Conservation (phyloP, 148 eudicot genomes). For the Chenopodium formosanum region DNA sequence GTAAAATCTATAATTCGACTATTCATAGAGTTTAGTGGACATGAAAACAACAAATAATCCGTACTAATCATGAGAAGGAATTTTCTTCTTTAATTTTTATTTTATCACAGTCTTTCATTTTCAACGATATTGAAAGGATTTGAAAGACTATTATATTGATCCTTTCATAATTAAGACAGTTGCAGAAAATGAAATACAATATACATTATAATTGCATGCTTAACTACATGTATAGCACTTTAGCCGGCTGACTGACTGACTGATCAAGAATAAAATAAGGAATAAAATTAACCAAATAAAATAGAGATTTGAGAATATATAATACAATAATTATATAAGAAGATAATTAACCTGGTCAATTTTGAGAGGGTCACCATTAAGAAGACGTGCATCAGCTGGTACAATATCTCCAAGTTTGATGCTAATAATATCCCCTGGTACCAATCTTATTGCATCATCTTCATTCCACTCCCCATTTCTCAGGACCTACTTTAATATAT, state of each 20-base stretch:
- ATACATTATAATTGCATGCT: no score
- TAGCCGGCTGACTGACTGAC: no score
- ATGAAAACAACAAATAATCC: no score
- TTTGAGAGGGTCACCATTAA: conserved; percentile 75
- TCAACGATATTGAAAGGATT: not conserved
- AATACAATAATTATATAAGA: not conserved
- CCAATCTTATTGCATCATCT: conserved; percentile 58
- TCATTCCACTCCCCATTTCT: conserved; percentile 70
- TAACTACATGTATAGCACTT: not conserved
- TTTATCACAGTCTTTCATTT: not conserved
- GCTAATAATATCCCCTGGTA: conserved; percentile 77
- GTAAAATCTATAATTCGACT: no score
- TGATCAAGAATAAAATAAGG: no score
- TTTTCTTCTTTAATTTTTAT: no score
- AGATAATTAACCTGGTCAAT: conserved; percentile 61
- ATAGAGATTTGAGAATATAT: not conserved
- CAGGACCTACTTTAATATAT: conserved; percentile 37
- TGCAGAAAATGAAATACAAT: not conserved
- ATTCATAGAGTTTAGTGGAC: no score
- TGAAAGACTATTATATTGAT: not conserved
- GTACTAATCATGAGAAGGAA: no score
- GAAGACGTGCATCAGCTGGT: conserved; percentile 85
- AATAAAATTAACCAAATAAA: not conserved
- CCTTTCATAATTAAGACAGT: not conserved
- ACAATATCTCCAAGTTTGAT: conserved; percentile 73